Conservation (phyloP, 257 asterid species). For the Paulownia fortunei region DNA sequence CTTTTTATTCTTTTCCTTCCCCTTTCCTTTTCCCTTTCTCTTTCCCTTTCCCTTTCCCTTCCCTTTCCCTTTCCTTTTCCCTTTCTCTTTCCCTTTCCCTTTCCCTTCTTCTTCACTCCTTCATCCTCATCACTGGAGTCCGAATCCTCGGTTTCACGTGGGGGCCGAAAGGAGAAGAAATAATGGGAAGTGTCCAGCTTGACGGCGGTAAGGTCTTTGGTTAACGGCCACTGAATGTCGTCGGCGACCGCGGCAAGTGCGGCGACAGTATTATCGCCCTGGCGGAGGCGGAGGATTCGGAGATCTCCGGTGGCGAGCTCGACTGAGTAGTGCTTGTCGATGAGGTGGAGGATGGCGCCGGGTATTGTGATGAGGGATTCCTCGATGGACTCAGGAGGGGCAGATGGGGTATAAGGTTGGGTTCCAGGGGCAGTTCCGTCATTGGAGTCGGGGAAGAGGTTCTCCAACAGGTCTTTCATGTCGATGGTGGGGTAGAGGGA, state of each 20-base stretch:
- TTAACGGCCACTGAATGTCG: constrained; percentile 84
- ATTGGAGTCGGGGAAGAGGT: constrained; percentile 49
- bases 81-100: no score
- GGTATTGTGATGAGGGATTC: constrained; percentile 64
- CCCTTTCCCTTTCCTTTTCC: no score
- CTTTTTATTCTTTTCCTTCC: constrained; percentile 12
- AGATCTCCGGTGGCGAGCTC: constrained; percentile 95
- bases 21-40: constrained; percentile 21
- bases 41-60: constrained; percentile 23
- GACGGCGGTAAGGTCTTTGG: constrained; percentile 80
- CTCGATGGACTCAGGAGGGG: constrained; percentile 63
- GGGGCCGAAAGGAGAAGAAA: constrained; percentile 75
- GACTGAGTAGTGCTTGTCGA: constrained; percentile 81
- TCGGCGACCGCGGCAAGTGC: constrained; percentile 69
- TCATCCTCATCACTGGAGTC: constrained; percentile 59
- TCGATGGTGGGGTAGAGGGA: constrained; percentile 66
- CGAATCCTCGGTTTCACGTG: constrained; percentile 37
- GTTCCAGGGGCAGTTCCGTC: constrained; percentile 13
- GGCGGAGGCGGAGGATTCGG: constrained; percentile 56
- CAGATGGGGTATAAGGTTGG: constrained; percentile 50
- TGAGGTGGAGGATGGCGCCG: constrained; percentile 83
- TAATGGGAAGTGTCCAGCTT: constrained; percentile 84
- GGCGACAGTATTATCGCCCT: constrained; percentile 66
- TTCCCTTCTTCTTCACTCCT: constrained; percentile 31
- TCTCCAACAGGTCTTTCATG: constrained; percentile 47